Percentiles rank a stretch among this genome's conserved stretches.
These are phyloP conservation scores for Salix exigua DNA, from an alignment of 345 rosid species.

Conservation along the genomic window DNA sequence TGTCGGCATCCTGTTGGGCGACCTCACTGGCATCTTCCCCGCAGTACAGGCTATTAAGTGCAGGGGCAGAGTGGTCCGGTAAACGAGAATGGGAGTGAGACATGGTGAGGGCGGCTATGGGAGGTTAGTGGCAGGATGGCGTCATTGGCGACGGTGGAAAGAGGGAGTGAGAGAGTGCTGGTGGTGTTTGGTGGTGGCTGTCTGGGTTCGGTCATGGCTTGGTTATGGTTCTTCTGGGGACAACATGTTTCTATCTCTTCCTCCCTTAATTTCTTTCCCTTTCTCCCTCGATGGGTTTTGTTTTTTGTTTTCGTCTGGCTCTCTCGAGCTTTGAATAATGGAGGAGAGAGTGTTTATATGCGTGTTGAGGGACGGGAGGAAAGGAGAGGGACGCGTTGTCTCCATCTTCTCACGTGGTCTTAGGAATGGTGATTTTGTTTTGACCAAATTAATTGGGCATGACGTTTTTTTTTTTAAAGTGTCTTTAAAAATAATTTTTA, in stretches of 20 bases:
- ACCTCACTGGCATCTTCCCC: conserved; percentile 28
- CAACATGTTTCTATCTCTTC: conserved; percentile 8
- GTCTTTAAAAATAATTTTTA: too few relatives aligned
- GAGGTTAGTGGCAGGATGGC: conserved; percentile 2
- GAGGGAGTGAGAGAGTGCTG: background rate
- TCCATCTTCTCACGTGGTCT: background rate
- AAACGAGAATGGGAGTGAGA: background rate
- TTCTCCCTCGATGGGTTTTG: background rate
- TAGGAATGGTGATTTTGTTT: background rate
- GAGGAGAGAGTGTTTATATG: background rate
- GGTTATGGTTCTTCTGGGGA: conserved; percentile 16
- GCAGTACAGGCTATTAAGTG: conserved; percentile 17
- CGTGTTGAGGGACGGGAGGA: background rate
- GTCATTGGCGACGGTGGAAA: conserved; percentile 18
- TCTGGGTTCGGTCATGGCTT: conserved; percentile 20
- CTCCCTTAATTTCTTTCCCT: background rate
- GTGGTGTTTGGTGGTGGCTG: conserved; percentile 5
- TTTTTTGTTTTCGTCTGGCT: background rate
- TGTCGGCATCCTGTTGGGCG: conserved; percentile 17
- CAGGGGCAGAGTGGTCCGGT: conserved; percentile 13
- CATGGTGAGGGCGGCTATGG: background rate
- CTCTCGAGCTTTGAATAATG: background rate
- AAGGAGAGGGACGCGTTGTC: background rate
- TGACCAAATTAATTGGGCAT: background rate
- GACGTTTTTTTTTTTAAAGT: too few relatives aligned